A percentile compares a stretch with the other conserved stretches of the same genome.
phyloP scores from a whole-genome alignment of 2,329 filamentous ascomycete species.

The Bipolaris zeicola region DNA sequence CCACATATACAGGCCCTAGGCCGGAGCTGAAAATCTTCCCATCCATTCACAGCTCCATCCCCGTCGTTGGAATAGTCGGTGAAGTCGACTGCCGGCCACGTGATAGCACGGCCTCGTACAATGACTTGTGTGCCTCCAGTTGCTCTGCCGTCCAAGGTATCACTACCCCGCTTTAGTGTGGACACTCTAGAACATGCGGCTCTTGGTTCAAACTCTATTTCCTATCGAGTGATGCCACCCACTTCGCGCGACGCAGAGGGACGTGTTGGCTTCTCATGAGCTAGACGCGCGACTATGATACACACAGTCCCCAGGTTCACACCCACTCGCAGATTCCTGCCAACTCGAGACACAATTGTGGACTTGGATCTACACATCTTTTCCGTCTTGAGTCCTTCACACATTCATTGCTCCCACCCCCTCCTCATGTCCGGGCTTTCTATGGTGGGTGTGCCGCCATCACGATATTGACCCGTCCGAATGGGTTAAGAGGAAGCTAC shows the following conservation, averaged over 20 bases:
- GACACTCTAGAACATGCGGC: not conserved
- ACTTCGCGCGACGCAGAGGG: slow-evolving; percentile 29
- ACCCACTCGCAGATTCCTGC: slow-evolving; percentile 42
- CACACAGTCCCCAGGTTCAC: slow-evolving; percentile 49
- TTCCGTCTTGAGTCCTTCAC: slow-evolving; percentile 58
- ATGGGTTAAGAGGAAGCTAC: slow-evolving; percentile 56
- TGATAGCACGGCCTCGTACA: slow-evolving; percentile 13
- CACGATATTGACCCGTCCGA: slow-evolving; percentile 51
- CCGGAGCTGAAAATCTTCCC: slow-evolving; percentile 42
- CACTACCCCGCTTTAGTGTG: slow-evolving; percentile 8
- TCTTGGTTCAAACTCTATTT: slow-evolving; percentile 37
- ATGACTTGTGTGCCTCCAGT: slow-evolving; percentile 24
- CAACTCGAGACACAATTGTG: slow-evolving; percentile 49
- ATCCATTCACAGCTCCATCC: slow-evolving; percentile 40
- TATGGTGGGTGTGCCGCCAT: slow-evolving; percentile 53
- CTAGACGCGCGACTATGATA: slow-evolving; percentile 52
- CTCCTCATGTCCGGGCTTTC: slow-evolving; percentile 51
- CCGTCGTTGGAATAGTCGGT: slow-evolving; percentile 48
- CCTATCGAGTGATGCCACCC: slow-evolving; percentile 45
- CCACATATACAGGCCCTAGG: slow-evolving; percentile 14
- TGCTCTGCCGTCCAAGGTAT: slow-evolving; percentile 16
- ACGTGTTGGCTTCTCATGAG: slow-evolving; percentile 36
- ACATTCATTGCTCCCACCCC: slow-evolving; percentile 9
- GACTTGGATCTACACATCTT: slow-evolving; percentile 54
- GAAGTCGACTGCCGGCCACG: slow-evolving; percentile 46